Evolutionary conservation across 2,329 filamentous ascomycete genomes (phyloP).

Genomic region (Hymenoscyphus salicellus): DNA sequence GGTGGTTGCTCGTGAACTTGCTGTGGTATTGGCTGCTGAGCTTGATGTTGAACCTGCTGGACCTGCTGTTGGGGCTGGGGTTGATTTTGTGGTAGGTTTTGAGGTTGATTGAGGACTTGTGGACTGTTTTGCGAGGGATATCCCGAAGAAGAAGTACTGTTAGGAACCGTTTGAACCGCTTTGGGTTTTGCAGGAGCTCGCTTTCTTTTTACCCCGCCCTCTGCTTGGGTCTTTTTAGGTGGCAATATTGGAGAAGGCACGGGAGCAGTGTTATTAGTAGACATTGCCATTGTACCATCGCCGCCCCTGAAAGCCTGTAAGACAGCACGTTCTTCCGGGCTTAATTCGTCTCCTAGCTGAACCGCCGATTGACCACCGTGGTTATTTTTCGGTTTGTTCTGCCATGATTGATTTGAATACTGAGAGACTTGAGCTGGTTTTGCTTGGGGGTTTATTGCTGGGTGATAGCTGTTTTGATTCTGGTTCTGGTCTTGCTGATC

Average conservation of each 20-base stretch:
- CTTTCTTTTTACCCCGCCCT: slow-evolving; percentile 28
- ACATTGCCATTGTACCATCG: slow-evolving; percentile 13
- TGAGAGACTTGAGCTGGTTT: slow-evolving; percentile 20
- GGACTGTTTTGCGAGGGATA: slow-evolving; percentile 4
- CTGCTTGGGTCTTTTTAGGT: slow-evolving; percentile 22
- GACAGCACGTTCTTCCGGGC: slow-evolving; percentile 35
- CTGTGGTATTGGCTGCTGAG: slow-evolving; percentile 7
- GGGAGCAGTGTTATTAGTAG: slow-evolving; percentile 14
- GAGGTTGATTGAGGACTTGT: slow-evolving; percentile 1
- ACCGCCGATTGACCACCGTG: slow-evolving; percentile 11
- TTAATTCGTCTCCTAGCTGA: slow-evolving; percentile 29
- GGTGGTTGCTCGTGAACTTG: slow-evolving; percentile 2
- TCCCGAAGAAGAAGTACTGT: not conserved
- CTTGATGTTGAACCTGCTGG: slow-evolving; percentile 5
- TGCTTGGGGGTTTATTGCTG: slow-evolving; percentile 32
- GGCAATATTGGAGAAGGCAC: slow-evolving; percentile 24
- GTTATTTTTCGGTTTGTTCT: slow-evolving; percentile 20
- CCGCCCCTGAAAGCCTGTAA: slow-evolving; percentile 33
- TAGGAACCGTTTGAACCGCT: slow-evolving; percentile 10
- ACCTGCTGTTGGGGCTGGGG: not conserved
- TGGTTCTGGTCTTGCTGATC: slow-evolving; percentile 5
- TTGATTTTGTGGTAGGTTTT: too few relatives aligned
- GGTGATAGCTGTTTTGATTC: slow-evolving; percentile 8
- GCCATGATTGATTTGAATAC: slow-evolving; percentile 29
- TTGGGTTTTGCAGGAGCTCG: slow-evolving; percentile 31